Percentiles rank a stretch among this genome's conserved stretches.
phyloP scores from a whole-genome alignment of 2,329 filamentous ascomycete genomes.

The Cytospora piceae region DNA sequence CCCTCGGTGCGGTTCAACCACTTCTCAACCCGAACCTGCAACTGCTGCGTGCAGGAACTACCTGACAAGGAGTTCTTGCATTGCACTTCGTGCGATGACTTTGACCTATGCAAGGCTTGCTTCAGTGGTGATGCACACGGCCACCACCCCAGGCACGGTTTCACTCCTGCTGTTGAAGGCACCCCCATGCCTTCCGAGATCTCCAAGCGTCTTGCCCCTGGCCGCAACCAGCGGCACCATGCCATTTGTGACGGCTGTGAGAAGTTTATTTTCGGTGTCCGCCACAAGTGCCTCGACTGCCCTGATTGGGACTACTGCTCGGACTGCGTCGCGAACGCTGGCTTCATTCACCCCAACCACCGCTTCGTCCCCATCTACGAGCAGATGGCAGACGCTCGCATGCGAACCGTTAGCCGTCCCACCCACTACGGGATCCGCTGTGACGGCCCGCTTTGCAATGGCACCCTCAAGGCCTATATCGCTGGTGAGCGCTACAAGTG shows the following conservation, averaged over 20 bases:
- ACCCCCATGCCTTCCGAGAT: slow-evolving; percentile 65
- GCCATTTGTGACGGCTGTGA: slow-evolving; percentile 96
- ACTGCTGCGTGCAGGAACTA: slow-evolving; percentile 68
- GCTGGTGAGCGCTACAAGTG: slow-evolving; percentile 93
- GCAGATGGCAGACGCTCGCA: slow-evolving; percentile 44
- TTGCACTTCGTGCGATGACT: slow-evolving; percentile 84
- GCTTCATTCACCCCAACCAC: slow-evolving; percentile 76
- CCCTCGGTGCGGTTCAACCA: slow-evolving; percentile 2
- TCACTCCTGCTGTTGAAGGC: slow-evolving; percentile 68
- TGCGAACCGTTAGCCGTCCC: slow-evolving; percentile 46
- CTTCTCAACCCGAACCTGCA: slow-evolving; percentile 66
- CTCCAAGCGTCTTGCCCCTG: slow-evolving; percentile 71
- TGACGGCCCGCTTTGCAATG: slow-evolving; percentile 85
- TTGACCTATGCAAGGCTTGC: slow-evolving; percentile 86
- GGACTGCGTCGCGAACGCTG: slow-evolving; percentile 70
- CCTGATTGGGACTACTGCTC: slow-evolving; percentile 97
- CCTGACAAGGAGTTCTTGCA: slow-evolving; percentile 82
- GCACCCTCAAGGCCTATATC: slow-evolving; percentile 69
- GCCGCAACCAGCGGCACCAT: slow-evolving; percentile 79
- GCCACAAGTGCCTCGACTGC: slow-evolving; percentile 95
- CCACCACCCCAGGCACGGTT: slow-evolving; percentile 86
- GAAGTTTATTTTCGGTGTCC: slow-evolving; percentile 81
- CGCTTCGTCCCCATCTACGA: slow-evolving; percentile 89
- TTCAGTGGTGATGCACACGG: slow-evolving; percentile 78
- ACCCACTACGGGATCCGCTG: slow-evolving; percentile 89